Evolutionary conservation across 225 moss, liverwort and hornwort genomes (phyloP).

Genomic region (Sphagnum tenellum): DNA sequence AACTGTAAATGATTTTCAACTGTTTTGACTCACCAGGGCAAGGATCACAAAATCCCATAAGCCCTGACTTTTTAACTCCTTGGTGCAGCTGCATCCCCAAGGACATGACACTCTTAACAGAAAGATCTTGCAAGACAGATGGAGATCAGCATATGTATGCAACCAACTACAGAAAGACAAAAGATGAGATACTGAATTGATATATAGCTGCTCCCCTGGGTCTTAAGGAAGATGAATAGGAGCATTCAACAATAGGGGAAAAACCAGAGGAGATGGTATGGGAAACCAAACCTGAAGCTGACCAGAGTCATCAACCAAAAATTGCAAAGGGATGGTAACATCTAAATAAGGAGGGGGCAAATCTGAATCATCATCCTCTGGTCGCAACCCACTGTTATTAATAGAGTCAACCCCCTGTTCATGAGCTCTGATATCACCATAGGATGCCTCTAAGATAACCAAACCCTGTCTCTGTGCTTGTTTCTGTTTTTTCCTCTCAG

Average conservation of each 20-base stretch:
- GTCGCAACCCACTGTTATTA: constrained; percentile 16
- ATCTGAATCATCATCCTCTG: constrained; percentile 60
- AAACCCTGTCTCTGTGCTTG: constrained; percentile 80
- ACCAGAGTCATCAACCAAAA: constrained; percentile 88
- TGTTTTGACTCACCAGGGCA: constrained; percentile 96
- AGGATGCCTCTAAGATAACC: constrained; percentile 73
- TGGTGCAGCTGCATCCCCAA: constrained; percentile 59
- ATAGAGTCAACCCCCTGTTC: constrained; percentile 25
- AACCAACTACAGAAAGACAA: no score
- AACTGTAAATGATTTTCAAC: constrained; percentile 70
- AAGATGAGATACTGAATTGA: no score
- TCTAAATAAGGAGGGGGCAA: constrained; percentile 84
- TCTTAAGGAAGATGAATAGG: not conserved
- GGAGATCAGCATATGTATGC: no score
- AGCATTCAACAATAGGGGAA: not conserved
- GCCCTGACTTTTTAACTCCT: constrained; percentile 92
- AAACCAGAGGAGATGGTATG: not conserved
- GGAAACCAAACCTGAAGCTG: constrained; percentile 52
- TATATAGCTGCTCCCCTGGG: no score
- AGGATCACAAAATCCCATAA: constrained; percentile 99
- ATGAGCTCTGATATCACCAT: constrained; percentile 62
- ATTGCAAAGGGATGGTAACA: constrained; percentile 87
- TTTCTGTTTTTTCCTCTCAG: constrained; percentile 86
- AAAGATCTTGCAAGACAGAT: no score
- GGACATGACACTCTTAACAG: not conserved